A percentile compares a stretch with the other conserved stretches of the same genome.
Conservation (phyloP, 164 flowering plant genomes). For the Aristolochia californica region DNA sequence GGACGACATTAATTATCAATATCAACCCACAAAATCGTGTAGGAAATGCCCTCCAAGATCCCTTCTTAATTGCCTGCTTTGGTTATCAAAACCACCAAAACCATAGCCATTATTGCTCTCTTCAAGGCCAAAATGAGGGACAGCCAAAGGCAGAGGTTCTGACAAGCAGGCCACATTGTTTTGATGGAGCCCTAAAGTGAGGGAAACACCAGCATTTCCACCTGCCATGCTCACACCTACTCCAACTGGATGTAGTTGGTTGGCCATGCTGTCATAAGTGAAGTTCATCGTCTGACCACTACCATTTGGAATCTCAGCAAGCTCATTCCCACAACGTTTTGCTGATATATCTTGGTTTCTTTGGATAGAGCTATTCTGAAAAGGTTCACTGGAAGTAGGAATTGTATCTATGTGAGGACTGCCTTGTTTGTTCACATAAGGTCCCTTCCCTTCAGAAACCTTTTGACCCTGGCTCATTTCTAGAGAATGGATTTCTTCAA, state of each 20-base stretch:
- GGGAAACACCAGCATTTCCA: conserved; percentile 42
- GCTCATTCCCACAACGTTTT: conserved; percentile 36
- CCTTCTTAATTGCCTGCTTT: conserved; percentile 30
- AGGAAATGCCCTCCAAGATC: conserved; percentile 46
- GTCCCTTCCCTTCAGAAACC: conserved; percentile 24
- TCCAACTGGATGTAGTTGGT: conserved; percentile 21
- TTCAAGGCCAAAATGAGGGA: conserved; percentile 39
- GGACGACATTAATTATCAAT: neutral
- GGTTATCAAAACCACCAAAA: conserved; percentile 33
- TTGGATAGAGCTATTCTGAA: conserved; percentile 18
- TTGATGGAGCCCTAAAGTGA: conserved; percentile 68
- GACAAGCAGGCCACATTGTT: conserved; percentile 38
- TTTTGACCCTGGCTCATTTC: conserved; percentile 51
- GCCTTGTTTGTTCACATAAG: conserved; percentile 11
- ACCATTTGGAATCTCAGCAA: conserved; percentile 13
- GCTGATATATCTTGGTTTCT: conserved; percentile 22
- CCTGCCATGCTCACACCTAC: conserved; percentile 21
- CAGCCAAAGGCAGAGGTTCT: conserved; percentile 34
- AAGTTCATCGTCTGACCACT: conserved; percentile 21
- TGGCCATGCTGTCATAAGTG: conserved; percentile 23
- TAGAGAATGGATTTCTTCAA: conserved; percentile 68
- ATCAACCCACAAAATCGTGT: conserved; percentile 53
- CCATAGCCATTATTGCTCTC: conserved; percentile 26
- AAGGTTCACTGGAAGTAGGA: conserved; percentile 21
- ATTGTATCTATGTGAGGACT: conserved; percentile 17